These are phyloP conservation scores for Penstemon eatonii DNA, from an alignment of 257 asterid genomes.

Conservation along the genomic window DNA sequence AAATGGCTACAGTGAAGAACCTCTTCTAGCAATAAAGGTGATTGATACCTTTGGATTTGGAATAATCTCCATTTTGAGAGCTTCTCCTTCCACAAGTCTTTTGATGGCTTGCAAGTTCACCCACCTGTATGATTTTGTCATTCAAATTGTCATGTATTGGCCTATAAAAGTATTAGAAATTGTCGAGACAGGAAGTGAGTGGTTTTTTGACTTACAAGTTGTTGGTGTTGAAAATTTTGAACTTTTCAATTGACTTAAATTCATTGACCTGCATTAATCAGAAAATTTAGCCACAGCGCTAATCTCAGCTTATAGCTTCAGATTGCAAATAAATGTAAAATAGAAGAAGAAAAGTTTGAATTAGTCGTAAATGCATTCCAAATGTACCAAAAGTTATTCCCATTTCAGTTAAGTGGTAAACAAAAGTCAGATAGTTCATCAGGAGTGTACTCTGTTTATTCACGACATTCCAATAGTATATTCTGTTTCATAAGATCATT, in stretches of 20 bases:
- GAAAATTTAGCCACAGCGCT: constrained; percentile 13
- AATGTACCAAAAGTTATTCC: constrained; percentile 17
- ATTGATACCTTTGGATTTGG: constrained; percentile 89
- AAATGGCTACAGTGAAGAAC: background rate
- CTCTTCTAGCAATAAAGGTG: constrained; percentile 8
- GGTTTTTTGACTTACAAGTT: constrained; percentile 66
- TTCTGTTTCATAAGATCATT: constrained; percentile 5
- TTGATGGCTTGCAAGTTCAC: constrained; percentile 80
- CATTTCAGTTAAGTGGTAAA: background rate
- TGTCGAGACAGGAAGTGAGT: constrained; percentile 7
- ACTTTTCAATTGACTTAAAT: constrained; percentile 96
- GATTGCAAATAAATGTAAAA: constrained; percentile 17
- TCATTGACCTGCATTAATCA: constrained; percentile 69
- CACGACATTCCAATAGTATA: constrained; percentile 7
- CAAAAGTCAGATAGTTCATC: constrained; percentile 6
- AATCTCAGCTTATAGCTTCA: background rate
- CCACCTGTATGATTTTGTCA: constrained; percentile 64
- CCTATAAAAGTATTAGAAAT: constrained; percentile 9
- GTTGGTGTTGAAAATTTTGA: constrained; percentile 98
- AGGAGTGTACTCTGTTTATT: background rate
- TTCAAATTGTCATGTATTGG: constrained; percentile 18
- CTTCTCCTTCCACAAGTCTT: constrained; percentile 74
- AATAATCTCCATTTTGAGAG: constrained; percentile 93
- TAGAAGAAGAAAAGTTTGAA: background rate
- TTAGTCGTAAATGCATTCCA: constrained; percentile 6